Evolutionary conservation across 139 green algal species (phyloP), one percentile per base, ranked within the genome.

Genomic region (Coelastrella sp.): DNA sequence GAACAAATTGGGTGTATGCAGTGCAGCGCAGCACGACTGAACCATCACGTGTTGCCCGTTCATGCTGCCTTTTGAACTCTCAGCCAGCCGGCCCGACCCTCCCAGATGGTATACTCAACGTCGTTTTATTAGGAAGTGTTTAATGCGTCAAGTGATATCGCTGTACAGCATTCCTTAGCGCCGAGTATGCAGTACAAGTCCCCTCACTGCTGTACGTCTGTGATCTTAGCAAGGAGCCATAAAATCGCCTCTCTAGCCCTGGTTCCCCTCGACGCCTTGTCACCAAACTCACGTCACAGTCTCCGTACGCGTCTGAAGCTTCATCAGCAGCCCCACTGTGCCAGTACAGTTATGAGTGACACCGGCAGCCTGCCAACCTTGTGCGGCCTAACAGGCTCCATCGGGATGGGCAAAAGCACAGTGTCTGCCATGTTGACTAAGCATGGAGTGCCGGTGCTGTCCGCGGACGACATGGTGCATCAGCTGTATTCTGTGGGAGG

Each of bases 361-460:
- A 78, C 22, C 82, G 74, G 54, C 64, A 66, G 59, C 58, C 32
- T 47, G 3, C 74, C 75, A 3, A 86, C 78, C 65, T 14, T 92
- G 3, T 77, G 93, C 65, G 93, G 93, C 11, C 83, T 95, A 4
- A 94, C 93, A 14, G 93, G 93, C 7, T 90, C 78, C 8, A 93
- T 95, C 74, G 95, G 95, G n/a, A 96, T 96, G 93, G 95, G 95
- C 68, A 97, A 97, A 81, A 94, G 88, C 64, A 96, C 95, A 0
- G 95, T 97, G 3, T 88, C 92, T 2, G 8, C n/a, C 23, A 95
- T 96, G 92, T 93, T 97, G 32, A 66, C 19, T 4, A 11, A 57
- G 4, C 85, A 92, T n/a, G 91, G 90, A 7, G 89, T 97, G 56
- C 94, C 95, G 3, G 92, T 97, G 19, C 83, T 93, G 64, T 92